These are phyloP conservation scores for Fraxinus sp. DNA, from an alignment of 305 asterid species.

Conservation along the genomic window DNA sequence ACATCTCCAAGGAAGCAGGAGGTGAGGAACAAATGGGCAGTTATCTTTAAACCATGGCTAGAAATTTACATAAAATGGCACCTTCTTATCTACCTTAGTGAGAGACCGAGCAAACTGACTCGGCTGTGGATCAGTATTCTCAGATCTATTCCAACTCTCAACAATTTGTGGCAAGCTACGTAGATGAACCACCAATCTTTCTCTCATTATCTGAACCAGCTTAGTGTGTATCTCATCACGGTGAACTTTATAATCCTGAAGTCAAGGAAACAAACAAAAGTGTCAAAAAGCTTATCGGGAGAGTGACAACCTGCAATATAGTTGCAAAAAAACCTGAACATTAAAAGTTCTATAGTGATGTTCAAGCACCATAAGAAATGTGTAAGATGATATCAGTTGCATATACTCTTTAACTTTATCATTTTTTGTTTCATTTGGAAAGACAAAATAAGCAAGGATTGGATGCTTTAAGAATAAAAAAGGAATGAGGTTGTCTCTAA, in stretches of 20 bases:
- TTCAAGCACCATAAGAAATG: not conserved
- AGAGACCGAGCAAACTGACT: conserved; percentile 91
- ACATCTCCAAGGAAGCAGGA: not conserved
- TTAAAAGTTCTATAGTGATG: not conserved
- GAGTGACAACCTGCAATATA: not conserved
- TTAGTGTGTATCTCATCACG: conserved; percentile 94
- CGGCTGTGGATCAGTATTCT: conserved; percentile 73
- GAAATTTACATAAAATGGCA: not conserved
- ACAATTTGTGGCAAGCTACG: conserved; percentile 88
- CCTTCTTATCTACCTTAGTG: conserved; percentile 59
- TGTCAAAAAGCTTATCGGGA: conserved; percentile 6
- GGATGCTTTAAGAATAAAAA: not conserved
- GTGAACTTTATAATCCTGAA: conserved; percentile 84
- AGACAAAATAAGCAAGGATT: not conserved
- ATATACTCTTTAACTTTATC: not conserved
- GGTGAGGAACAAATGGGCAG: not conserved
- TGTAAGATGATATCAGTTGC: not conserved
- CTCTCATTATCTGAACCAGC: conserved; percentile 98
- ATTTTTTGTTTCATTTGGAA: not conserved
- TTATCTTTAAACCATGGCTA: not conserved
- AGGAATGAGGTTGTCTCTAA: not conserved
- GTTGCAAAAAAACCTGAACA: not conserved
- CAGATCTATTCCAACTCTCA: conserved; percentile 87
- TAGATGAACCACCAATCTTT: conserved; percentile 75
- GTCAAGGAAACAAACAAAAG: conserved; percentile 24